A percentile compares a stretch with the other conserved stretches of the same genome.
Evolutionary conservation across 1,284 basidiomycete genomes (phyloP).

Genomic region (Heterobasidion parviporum): DNA sequence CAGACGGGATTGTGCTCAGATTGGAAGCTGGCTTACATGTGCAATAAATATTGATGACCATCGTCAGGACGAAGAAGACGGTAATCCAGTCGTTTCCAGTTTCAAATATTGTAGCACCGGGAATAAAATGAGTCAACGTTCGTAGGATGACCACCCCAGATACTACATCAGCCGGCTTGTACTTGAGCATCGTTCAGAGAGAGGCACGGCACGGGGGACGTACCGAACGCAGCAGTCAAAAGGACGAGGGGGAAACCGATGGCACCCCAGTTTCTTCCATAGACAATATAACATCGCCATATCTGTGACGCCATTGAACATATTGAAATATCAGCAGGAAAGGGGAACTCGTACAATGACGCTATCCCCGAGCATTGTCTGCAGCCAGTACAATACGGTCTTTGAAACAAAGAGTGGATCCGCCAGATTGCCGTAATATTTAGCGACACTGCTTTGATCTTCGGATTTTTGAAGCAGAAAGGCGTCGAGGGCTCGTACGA

Average conservation of each 20-base stretch:
- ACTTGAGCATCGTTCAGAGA: background rate
- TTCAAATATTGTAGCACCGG: background rate
- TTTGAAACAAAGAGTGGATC: background rate
- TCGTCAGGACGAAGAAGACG: background rate
- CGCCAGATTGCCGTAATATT: background rate
- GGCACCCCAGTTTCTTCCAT: too few relatives aligned
- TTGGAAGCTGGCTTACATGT: background rate
- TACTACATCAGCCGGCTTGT: background rate
- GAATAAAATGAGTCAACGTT: background rate
- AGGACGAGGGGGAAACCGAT: background rate
- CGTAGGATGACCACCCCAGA: background rate
- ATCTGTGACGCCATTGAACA: background rate
- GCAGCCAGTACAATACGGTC: background rate
- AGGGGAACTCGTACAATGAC: background rate
- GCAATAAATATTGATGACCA: slow-evolving; percentile 1
- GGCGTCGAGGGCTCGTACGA: background rate
- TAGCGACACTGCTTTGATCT: background rate
- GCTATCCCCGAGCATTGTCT: background rate
- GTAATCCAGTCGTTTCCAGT: background rate
- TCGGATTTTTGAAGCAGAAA: background rate
- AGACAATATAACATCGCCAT: background rate
- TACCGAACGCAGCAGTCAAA: background rate
- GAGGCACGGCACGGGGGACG: background rate
- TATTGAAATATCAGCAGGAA: background rate
- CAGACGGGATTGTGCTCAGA: background rate